Base-by-base conservation (phyloP, 1,139 yeast genomes). In the Kluyveromyces marxianus region DNA sequence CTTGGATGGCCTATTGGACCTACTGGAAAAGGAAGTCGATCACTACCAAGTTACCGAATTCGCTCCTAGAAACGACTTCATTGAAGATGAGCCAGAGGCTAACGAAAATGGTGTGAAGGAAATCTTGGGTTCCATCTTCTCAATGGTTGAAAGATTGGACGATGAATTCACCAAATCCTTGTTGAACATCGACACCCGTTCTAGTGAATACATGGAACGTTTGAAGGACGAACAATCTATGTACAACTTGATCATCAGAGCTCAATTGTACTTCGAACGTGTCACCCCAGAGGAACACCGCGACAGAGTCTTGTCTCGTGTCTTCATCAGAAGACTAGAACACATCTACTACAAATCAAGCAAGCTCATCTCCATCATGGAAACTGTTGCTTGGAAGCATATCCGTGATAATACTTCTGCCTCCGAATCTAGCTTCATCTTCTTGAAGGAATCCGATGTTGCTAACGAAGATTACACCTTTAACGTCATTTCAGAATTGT, bases 261-360 rank as follows among this genome's bases (percentile, higher is more conserved):
- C 89, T 33, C 98, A 94, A 71, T 68, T 85, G 54, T 90, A 92
- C 67, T 74, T 85, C 62, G 97, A 92, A 68, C 63, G 72, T 32
- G 75, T 80, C 48, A 73, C 79, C 48, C 72, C 81, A 26, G 69
- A 71, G 45, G 67, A 69, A 41, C 69, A 71, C 55, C 62, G 73
- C 51, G 77, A 78, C 53, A 82, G 77, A 52, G 84, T 81, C 62
- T 71, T 83, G 57, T 79, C 90, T 46, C 81, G 97, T 66, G 75
- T 88, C 46, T 75, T 89, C 44, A 74, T 83, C 49, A 84, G 95
- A 66, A 81, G 98, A 70, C 72, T 94, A 60, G 97, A 92, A 60
- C 96, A 87, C 69, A 76, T 92, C 47, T 92, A 94, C 72, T 94
- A 83, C 78, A 94, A 94, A 72, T 94, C 97, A 42, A 76, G 77